A percentile compares a stretch with the other conserved stretches of the same genome.
phyloP scores from a whole-genome alignment of 768 basidiomycete genomes.

The Russula sp. region DNA sequence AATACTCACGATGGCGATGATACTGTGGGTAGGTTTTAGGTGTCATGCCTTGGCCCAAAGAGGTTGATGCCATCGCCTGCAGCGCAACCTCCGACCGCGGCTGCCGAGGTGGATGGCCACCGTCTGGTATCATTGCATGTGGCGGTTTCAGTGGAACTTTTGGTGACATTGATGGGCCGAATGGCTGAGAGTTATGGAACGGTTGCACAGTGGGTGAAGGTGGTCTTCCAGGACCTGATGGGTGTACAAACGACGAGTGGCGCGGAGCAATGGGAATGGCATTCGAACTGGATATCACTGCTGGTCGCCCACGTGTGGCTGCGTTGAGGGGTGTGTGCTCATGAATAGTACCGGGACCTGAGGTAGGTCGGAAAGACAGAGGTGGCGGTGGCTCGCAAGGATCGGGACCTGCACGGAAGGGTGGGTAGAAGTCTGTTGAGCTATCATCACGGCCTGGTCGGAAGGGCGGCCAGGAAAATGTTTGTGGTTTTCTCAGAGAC shows the following conservation, averaged over 20 bases:
- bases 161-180: not conserved
- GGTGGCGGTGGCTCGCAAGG: constrained; percentile 5
- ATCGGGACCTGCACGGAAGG: constrained; percentile 17
- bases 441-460: constrained; percentile 8
- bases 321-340: not conserved
- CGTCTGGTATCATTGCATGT: not conserved
- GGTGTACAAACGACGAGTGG: not conserved
- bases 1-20: constrained; percentile 12
- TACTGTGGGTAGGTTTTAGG: not conserved
- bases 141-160: not conserved
- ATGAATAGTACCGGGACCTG: not conserved
- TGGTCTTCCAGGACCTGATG: not conserved
- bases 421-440: constrained; percentile 12
- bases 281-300: constrained; percentile 3
- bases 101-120: constrained; percentile 8
- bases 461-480: constrained; percentile 17
- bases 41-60: not conserved
- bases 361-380: constrained; percentile 3
- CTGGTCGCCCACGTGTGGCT: not conserved
- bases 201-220: constrained; percentile 2
- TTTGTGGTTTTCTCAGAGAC: constrained; percentile 3
- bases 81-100: constrained; percentile 6
- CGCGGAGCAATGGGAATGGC: constrained; percentile 8
- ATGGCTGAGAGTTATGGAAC: not conserved
- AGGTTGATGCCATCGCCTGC: not conserved